Percentiles rank a stretch among this genome's conserved stretches.
Conservation (phyloP, 306 rosid species). For the Vicia faba region DNA sequence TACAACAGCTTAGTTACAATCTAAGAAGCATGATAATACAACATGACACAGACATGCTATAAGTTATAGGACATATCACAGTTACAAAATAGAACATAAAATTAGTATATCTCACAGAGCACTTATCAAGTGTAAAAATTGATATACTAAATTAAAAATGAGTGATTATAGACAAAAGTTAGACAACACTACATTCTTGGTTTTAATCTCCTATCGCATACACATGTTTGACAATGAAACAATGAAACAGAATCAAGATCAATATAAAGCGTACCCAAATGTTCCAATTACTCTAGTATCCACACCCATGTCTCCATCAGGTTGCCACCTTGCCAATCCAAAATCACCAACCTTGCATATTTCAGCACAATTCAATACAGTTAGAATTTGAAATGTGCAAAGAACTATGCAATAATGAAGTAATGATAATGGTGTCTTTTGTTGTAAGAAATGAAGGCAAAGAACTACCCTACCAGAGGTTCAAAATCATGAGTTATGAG, state of each 20-base stretch:
- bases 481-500: slow-evolving; percentile 99
- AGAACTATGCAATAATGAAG: slow-evolving; percentile 6
- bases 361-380: slow-evolving; percentile 31
- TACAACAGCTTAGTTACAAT: slow-evolving; percentile 26
- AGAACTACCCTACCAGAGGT: slow-evolving; percentile 64
- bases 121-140: too few relatives aligned
- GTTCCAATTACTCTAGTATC: slow-evolving; percentile 99
- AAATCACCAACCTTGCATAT: slow-evolving; percentile 89
- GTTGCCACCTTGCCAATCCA: slow-evolving; percentile 99
- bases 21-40: background rate
- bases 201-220: slow-evolving; percentile 26
- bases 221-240: slow-evolving; percentile 10
- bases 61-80: background rate
- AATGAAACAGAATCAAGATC: slow-evolving; percentile 5
- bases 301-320: slow-evolving; percentile 94
- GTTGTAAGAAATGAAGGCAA: background rate
- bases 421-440: slow-evolving; percentile 9
- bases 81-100: background rate
- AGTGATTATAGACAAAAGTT: too few relatives aligned
- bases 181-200: background rate
- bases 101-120: background rate
- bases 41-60: background rate
- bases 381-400: background rate
- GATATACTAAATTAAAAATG: too few relatives aligned
- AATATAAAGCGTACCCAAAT: slow-evolving; percentile 65